Percentiles rank a stretch among this genome's conserved stretches.
Evolutionary conservation across 495 filamentous ascomycete species (phyloP).

Genomic region (Echria macrotheca): DNA sequence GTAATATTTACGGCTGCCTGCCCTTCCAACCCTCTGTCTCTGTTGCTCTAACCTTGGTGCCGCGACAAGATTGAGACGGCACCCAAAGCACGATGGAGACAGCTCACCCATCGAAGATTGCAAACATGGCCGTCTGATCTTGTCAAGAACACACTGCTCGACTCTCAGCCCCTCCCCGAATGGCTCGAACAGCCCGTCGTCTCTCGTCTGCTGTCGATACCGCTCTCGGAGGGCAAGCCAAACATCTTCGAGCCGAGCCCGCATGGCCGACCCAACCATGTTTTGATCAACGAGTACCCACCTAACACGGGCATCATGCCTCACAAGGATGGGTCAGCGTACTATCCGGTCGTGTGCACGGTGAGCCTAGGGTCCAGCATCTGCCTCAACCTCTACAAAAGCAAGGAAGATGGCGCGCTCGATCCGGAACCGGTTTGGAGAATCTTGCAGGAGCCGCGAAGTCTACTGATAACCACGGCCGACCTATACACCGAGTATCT

Average conservation of each 20-base stretch:
- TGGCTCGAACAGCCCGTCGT: conserved; percentile 74
- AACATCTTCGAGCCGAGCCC: conserved; percentile 65
- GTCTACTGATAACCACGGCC: conserved; percentile 66
- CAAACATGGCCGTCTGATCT: conserved; percentile 87
- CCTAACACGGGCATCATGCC: conserved; percentile 92
- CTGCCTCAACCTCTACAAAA: conserved; percentile 72
- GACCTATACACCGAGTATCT: conserved; percentile 66
- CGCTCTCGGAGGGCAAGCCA: conserved; percentile 27
- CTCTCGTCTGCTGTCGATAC: conserved; percentile 54
- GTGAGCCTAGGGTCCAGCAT: conserved; percentile 74
- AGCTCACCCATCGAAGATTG: conserved; percentile 77
- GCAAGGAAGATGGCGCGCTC: conserved; percentile 47
- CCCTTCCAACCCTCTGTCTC: too few relatives aligned
- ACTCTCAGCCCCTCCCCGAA: conserved; percentile 58
- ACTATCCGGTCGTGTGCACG: conserved; percentile 82
- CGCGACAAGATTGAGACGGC: conserved; percentile 45
- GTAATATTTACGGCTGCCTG: too few relatives aligned
- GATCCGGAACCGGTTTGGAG: conserved; percentile 51
- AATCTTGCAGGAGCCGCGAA: conserved; percentile 82
- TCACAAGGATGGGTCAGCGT: conserved; percentile 88
- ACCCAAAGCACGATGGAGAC: conserved; percentile 76
- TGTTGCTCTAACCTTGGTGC: conserved; percentile 15
- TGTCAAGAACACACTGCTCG: conserved; percentile 65
- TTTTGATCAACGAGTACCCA: conserved; percentile 86
- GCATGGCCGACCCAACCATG: conserved; percentile 78